These are phyloP conservation scores for Protomyces arabidopsidicola DNA, from an alignment of 1,139 yeast species.

Conservation along the genomic window DNA sequence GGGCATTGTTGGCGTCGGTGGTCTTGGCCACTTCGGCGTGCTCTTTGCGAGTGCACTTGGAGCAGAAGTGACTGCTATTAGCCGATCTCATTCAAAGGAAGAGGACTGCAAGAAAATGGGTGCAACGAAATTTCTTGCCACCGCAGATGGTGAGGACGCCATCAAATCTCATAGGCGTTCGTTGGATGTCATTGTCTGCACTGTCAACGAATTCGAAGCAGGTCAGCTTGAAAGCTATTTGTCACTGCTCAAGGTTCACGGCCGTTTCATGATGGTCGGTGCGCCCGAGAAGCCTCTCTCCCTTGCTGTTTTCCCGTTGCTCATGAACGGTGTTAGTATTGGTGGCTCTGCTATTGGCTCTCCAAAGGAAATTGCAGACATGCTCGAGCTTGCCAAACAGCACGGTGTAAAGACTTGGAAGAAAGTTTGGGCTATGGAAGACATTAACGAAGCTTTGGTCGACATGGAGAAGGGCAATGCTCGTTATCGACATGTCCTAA, in stretches of 20 bases:
- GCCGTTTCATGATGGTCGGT: conserved; percentile 31
- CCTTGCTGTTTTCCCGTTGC: conserved; percentile 27
- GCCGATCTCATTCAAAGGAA: conserved; percentile 46
- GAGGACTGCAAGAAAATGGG: conserved; percentile 48
- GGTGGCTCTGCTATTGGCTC: conserved; percentile 43
- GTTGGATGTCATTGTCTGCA: conserved; percentile 48
- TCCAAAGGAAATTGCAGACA: conserved; percentile 52
- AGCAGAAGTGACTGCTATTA: conserved; percentile 49
- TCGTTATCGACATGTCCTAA: conserved; percentile 12
- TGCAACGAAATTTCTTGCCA: conserved; percentile 46
- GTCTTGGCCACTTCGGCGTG: conserved; percentile 54
- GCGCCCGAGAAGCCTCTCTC: conserved; percentile 29
- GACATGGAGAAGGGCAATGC: conserved; percentile 28
- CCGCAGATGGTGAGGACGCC: conserved; percentile 43
- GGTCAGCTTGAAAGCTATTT: conserved; percentile 40
- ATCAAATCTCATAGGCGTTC: conserved; percentile 43
- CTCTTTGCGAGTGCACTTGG: conserved; percentile 53
- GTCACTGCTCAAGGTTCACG: conserved; percentile 28
- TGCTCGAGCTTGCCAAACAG: conserved; percentile 53
- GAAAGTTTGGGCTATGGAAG: conserved; percentile 53
- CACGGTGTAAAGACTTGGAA: conserved; percentile 56
- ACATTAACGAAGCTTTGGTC: conserved; percentile 36
- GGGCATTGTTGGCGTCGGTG: conserved; percentile 54
- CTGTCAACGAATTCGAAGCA: conserved; percentile 39
- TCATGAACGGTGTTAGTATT: conserved; percentile 26